Evolutionary conservation across 352 stramenopile species (phyloP).

Genomic region (Phytophthora pluvialis): DNA sequence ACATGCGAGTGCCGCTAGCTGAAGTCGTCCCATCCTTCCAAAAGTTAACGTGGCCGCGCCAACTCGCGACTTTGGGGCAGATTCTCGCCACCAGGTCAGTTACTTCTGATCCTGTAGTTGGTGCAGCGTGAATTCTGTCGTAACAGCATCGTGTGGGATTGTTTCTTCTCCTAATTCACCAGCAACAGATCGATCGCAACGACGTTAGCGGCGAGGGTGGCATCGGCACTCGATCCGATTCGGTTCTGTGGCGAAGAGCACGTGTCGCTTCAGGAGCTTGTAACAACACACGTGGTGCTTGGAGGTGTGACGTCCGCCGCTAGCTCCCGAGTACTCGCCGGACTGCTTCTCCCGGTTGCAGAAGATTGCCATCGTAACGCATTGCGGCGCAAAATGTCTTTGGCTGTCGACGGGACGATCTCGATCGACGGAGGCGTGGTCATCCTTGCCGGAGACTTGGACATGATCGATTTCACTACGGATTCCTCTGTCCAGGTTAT

Average conservation of each 20-base stretch:
- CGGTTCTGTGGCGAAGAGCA: constrained; percentile 21
- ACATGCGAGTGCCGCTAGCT: constrained; percentile 24
- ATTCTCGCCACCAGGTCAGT: constrained; percentile 17
- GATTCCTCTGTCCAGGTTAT: constrained; percentile 17
- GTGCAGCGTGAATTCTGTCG: not conserved
- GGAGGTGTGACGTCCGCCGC: constrained; percentile 18
- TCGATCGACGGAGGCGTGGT: constrained; percentile 17
- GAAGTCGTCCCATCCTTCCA: constrained; percentile 26
- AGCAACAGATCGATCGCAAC: constrained; percentile 9
- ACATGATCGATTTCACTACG: not conserved
- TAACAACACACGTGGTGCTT: constrained; percentile 33
- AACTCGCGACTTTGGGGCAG: constrained; percentile 19
- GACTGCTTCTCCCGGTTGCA: constrained; percentile 23
- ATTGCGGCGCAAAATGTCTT: constrained; percentile 3
- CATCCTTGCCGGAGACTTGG: constrained; percentile 23
- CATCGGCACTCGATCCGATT: constrained; percentile 16
- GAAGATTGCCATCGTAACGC: not conserved
- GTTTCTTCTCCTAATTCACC: not conserved
- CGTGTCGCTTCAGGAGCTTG: constrained; percentile 9
- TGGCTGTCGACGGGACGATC: not conserved
- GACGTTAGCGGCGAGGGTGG: constrained; percentile 16
- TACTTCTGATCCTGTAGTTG: not conserved
- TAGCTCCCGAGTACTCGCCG: constrained; percentile 23
- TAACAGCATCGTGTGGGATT: not conserved
- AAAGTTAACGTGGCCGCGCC: constrained; percentile 2